Evolutionary conservation across 805 yeast genomes (phyloP), one percentile per base, ranked within the genome.

Genomic region (Teunomyces pallodes): DNA sequence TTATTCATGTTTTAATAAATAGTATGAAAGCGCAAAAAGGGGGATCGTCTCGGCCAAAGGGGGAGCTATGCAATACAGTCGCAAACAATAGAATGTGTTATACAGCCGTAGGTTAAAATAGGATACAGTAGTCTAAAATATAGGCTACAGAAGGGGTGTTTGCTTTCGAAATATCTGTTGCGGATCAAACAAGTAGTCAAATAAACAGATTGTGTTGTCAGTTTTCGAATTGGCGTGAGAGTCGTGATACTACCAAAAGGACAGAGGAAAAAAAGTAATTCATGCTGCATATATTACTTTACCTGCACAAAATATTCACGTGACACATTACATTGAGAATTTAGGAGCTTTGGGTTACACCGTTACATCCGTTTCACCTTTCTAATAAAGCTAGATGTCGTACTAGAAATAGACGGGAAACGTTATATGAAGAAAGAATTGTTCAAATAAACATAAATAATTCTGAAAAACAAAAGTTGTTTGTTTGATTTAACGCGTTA

Each of bases 1-100:
- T 86, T 85, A 72, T 87, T 87, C 94, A 87, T 87, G 48, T 47
- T 45, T 26, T 13, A 14, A 28, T 36, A 36, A 36, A 20, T 46
- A 38, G 27, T n/a, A 38, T 38, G 30, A 38, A 36, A 36, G 24
- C 24, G 24, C 40, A 30, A 28, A 31, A 29, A 29, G n/a, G 35
- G 45, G 41, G 41, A 38, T 38, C 26, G 29, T 36, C 41, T 38
- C 41, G 26, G 41, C 28, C 14, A 38, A 38, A 38, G 13, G 39
- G 27, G 39, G 39, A 26, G 27, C n/a, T 38, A 38, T 38, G 41
- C 29, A 38, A 38, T 20, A 38, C 41, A 20, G 30, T n/a, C 17
- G 41, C 26, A 38, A n/a, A 38, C 29, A 14, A 9, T 17, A 12
- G 30, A 24, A 20, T 14, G 6, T 8, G 41, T 20, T 38, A 38